phyloP scores from a whole-genome alignment of 805 yeast species.

The Ogataea populi-albae region DNA sequence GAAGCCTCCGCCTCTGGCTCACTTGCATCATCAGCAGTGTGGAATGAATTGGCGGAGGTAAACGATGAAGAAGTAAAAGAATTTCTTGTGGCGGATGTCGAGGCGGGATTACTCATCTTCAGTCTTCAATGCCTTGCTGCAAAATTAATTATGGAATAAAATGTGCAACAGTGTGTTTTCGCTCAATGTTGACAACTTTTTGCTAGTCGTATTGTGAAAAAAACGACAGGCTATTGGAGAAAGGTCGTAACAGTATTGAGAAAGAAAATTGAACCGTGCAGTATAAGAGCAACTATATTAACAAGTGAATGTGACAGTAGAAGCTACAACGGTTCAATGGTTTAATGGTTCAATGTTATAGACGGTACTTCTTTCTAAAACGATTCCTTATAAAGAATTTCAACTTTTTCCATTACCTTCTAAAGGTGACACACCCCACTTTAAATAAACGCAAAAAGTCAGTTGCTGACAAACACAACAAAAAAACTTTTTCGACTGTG shows the following conservation, averaged over 20 bases:
- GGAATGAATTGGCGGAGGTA: constrained; percentile 13
- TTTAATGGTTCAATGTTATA: too few relatives aligned
- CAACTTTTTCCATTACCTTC: too few relatives aligned
- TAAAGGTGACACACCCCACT: too few relatives aligned
- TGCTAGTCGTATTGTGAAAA: background rate
- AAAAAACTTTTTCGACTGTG: too few relatives aligned
- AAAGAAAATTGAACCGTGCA: background rate
- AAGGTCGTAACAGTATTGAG: constrained; percentile 1
- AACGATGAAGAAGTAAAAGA: constrained; percentile 15
- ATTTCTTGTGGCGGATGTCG: constrained; percentile 3
- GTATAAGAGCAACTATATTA: too few relatives aligned
- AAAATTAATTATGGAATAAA: background rate
- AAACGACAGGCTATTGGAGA: background rate
- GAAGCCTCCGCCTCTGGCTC: background rate
- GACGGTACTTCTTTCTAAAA: too few relatives aligned
- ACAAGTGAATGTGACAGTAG: too few relatives aligned
- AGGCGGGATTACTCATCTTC: constrained; percentile 1
- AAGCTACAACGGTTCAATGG: too few relatives aligned
- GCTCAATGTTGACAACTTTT: background rate
- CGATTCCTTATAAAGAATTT: too few relatives aligned
- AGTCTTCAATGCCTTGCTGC: background rate
- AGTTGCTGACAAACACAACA: too few relatives aligned
- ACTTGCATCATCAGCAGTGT: constrained; percentile 7
- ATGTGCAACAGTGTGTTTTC: background rate
- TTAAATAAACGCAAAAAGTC: too few relatives aligned